These are phyloP conservation scores for Wallacemonas rigidus DNA, from an alignment of 208 protist genomes.

Conservation along the genomic window DNA sequence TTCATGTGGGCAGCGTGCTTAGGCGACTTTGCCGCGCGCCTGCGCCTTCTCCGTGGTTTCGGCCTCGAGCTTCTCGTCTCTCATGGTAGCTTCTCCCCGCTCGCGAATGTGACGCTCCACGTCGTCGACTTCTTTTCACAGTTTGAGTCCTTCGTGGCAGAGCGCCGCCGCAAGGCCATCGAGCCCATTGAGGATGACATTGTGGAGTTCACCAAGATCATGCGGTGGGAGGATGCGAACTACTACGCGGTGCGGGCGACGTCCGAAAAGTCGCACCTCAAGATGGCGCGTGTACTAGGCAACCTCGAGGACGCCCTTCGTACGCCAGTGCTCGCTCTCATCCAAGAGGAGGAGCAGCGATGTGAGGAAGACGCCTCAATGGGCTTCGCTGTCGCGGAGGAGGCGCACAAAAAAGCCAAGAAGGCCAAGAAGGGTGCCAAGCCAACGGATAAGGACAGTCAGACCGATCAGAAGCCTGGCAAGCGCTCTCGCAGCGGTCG, in stretches of 20 bases:
- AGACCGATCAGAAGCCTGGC: slow-evolving; percentile 7
- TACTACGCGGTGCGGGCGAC: slow-evolving; percentile 95
- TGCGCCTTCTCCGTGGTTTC: slow-evolving; percentile 67
- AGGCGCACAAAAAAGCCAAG: slow-evolving; percentile 1
- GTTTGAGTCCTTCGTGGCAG: slow-evolving; percentile 56
- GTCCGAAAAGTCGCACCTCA: slow-evolving; percentile 96
- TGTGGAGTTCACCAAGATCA: slow-evolving; percentile 83
- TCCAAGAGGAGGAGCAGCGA: slow-evolving; percentile 77
- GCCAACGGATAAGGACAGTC: background rate
- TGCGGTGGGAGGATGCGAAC: slow-evolving; percentile 94
- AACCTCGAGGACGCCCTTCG: slow-evolving; percentile 73
- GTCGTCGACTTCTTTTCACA: slow-evolving; percentile 85
- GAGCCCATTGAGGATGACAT: slow-evolving; percentile 88
- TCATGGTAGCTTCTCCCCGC: slow-evolving; percentile 36
- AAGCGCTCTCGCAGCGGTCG: slow-evolving; percentile 13
- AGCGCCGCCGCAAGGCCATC: slow-evolving; percentile 44
- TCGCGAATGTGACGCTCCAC: slow-evolving; percentile 80
- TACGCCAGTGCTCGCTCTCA: slow-evolving; percentile 58
- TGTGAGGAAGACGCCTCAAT: slow-evolving; percentile 82
- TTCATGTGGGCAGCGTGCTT: slow-evolving; percentile 83
- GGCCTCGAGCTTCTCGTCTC: slow-evolving; percentile 64
- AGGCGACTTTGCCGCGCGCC: slow-evolving; percentile 76
- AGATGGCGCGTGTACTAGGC: slow-evolving; percentile 85
- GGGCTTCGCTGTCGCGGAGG: slow-evolving; percentile 48
- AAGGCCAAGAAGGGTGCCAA: slow-evolving; percentile 24